Evolutionary conservation across 805 yeast species (phyloP), one percentile per base, ranked within the genome.

Genomic region (Cyberlindnera nakhonratchasimensis): DNA sequence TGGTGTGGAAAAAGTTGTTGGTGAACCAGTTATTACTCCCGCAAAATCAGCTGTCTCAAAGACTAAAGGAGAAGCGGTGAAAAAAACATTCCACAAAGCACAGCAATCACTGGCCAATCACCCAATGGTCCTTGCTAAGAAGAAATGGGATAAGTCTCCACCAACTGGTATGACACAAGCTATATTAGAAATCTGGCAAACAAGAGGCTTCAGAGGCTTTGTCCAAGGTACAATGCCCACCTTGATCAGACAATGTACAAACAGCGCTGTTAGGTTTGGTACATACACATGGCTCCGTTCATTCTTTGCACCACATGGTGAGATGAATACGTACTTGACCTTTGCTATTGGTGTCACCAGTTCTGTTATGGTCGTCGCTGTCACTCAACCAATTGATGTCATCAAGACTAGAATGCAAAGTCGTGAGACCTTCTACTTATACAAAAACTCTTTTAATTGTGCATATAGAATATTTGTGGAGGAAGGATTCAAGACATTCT

Each of bases 301-400:
- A 58, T 53, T 80, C 34, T 58, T 82, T 16, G 77, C 77, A 33
- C 86, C 86, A 1, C 80, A 64, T 11, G 61, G 58, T 34, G 69
- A 64, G 54, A 34, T 68, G 54, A 61, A 64, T 43, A 59, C 63
- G 31, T 55, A 62, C 34, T 45, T 65, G 12, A 61, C 69, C 1
- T 59, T 59, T 44, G 62, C 56, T 1, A 43, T 80, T 9, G 88
- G 93, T 5, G 64, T 81, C 10, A 69, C 77, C 2, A 78, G 95
- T 2, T 80, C 93, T 0, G 63, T 75, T 4, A 83, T 88, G 0
- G 95, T 86, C 22, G 85, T 87, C 18, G 78, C 76, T 0, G 67
- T 76, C 0, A 90, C 96, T 1, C 98, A 88, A 64, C 97, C 97
- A 0, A 67, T 90, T 22, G 97, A 90, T 64, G 86, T 87, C 3